These are phyloP conservation scores for Lactarius hatsudake DNA, from an alignment of 768 basidiomycete genomes.

Conservation along the genomic window DNA sequence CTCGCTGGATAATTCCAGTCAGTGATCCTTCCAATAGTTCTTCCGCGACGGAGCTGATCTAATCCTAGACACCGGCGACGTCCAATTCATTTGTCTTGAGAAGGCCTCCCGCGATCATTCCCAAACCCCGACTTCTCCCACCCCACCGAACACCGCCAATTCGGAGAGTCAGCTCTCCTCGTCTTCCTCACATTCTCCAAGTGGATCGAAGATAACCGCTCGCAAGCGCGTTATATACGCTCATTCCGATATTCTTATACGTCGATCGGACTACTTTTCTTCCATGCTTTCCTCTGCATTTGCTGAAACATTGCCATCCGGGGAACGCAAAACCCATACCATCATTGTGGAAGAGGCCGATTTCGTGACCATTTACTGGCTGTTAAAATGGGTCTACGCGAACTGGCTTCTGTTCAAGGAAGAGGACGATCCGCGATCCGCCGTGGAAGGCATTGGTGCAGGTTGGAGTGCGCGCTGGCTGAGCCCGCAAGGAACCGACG, in stretches of 20 bases:
- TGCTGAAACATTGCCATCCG: constrained; percentile 49
- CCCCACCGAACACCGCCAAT: constrained; percentile 33
- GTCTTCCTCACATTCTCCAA: constrained; percentile 42
- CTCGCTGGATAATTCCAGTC: constrained; percentile 69
- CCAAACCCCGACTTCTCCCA: constrained; percentile 32
- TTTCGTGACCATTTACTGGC: constrained; percentile 76
- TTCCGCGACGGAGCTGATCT: background rate
- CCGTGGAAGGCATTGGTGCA: constrained; percentile 64
- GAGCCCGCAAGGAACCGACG: constrained; percentile 39
- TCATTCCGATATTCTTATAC: constrained; percentile 70
- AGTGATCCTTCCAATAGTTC: constrained; percentile 27
- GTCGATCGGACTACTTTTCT: constrained; percentile 75
- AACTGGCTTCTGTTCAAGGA: constrained; percentile 72
- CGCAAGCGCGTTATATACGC: constrained; percentile 76
- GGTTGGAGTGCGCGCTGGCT: constrained; percentile 65
- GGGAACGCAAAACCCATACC: constrained; percentile 58
- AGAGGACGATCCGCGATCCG: constrained; percentile 62
- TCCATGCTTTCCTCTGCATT: constrained; percentile 73
- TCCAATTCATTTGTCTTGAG: constrained; percentile 73
- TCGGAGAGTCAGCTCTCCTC: constrained; percentile 38
- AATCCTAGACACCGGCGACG: constrained; percentile 64
- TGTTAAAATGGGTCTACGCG: constrained; percentile 72
- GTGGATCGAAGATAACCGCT: constrained; percentile 47
- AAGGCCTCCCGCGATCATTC: constrained; percentile 36
- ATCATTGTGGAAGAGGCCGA: constrained; percentile 77